A percentile compares a stretch with the other conserved stretches of the same genome.
phyloP scores from a whole-genome alignment of 352 stramenopile species.

The Pythium vanterpoolii region DNA sequence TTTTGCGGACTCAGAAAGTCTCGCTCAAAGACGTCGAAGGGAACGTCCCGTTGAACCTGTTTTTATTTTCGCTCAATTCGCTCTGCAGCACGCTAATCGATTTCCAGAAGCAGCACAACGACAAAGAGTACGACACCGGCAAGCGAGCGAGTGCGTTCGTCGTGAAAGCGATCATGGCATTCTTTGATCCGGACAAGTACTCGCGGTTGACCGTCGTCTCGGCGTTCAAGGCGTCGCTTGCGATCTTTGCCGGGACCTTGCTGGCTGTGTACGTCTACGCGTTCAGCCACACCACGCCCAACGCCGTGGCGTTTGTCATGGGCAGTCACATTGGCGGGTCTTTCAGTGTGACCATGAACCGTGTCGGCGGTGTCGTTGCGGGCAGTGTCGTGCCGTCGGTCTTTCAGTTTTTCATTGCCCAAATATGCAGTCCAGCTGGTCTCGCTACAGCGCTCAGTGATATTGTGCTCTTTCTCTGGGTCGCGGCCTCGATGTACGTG shows the following conservation, averaged over 20 bases:
- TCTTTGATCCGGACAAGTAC: constrained; percentile 51
- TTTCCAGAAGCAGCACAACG: constrained; percentile 64
- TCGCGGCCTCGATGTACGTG: constrained; percentile 74
- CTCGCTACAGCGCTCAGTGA: constrained; percentile 49
- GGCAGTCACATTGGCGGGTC: constrained; percentile 73
- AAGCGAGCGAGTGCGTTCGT: constrained; percentile 55
- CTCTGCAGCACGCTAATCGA: constrained; percentile 76
- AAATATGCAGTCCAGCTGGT: constrained; percentile 45
- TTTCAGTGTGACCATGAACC: constrained; percentile 80
- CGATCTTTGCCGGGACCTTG: constrained; percentile 64
- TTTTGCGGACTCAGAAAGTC: constrained; percentile 48
- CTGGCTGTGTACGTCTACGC: constrained; percentile 73
- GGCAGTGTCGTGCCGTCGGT: constrained; percentile 79
- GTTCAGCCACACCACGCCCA: constrained; percentile 62
- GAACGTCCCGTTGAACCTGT: constrained; percentile 80
- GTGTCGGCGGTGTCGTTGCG: constrained; percentile 78
- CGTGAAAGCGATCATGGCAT: constrained; percentile 36
- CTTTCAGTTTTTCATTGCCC: constrained; percentile 81
- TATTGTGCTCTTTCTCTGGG: constrained; percentile 67
- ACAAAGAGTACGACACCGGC: constrained; percentile 43
- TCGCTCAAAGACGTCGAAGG: constrained; percentile 67
- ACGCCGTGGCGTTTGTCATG: constrained; percentile 73
- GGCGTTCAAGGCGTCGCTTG: constrained; percentile 52
- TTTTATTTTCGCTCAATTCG: constrained; percentile 82
- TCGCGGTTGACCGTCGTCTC: constrained; percentile 34